Evolutionary conservation across 1,139 yeast genomes (phyloP), one percentile per base, ranked within the genome.

Genomic region (Pichia sp.): DNA sequence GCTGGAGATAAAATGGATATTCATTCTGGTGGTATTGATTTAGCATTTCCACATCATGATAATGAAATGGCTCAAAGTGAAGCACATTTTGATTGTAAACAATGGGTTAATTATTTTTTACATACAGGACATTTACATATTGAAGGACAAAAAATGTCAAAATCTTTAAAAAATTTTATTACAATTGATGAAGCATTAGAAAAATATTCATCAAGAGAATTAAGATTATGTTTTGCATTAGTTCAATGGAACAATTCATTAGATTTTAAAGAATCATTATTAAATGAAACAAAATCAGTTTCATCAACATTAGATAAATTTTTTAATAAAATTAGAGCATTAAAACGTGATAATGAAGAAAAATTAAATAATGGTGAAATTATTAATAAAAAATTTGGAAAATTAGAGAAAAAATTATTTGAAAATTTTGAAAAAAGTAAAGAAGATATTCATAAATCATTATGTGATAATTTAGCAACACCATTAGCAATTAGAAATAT

Each of bases 1-100:
- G 75, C 86, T 40, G 97, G 97, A 1, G 69, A 78, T 35, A 75
- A 76, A 50, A 85, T 94, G 76, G 99, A 92, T 68, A 88, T 92
- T 57, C 99, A 92, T 66, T 83, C 96, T 28, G 98, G 99, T 50
- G 99, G 98, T 56, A 81, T 92, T 52, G 99, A 92, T 68, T 76
- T 92, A 62, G 96, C 97, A 33, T 94, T 92, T 73, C 99, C 99
- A n/a, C 99, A 92, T 66, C 99, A 92, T 68, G 99, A 92, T 68
- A 92, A 92, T 62, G 99, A 92, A 70, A 73, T 92, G 58, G 99
- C 99, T 1, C 99, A 92, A 70, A 79, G 94, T 32, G 99, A 92
- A 68, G 98, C 97, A 5, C 85, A 83, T 66, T 92, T 75, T 66
- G 88, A 87, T 60, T 83, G 86, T 67, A 71, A 79, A 46, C 98